phyloP scores from a whole-genome alignment of 345 rosid species.

The Capsella bursapastoris region DNA sequence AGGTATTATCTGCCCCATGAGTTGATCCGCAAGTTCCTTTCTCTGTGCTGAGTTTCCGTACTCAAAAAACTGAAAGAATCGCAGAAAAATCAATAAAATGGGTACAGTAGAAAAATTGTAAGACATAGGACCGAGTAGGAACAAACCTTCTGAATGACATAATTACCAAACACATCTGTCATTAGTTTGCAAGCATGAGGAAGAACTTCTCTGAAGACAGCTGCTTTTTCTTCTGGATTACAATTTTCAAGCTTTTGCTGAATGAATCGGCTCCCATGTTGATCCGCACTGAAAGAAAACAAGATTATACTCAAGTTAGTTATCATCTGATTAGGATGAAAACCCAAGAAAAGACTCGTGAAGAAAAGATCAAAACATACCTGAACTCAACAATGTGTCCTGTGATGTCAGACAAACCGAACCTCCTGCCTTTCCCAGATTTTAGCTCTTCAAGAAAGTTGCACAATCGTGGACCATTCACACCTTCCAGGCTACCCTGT shows the following conservation, averaged over 20 bases:
- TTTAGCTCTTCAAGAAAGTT: slow-evolving; percentile 69
- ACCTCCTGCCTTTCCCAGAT: slow-evolving; percentile 66
- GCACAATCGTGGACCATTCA: slow-evolving; percentile 47
- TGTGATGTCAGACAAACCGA: slow-evolving; percentile 63
- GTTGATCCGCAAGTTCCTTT: slow-evolving; percentile 66
- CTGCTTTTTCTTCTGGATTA: slow-evolving; percentile 59
- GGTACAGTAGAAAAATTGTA: background rate
- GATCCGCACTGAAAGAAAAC: slow-evolving; percentile 65
- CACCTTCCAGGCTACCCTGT: slow-evolving; percentile 52
- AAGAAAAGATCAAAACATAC: slow-evolving; percentile 46
- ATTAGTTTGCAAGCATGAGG: slow-evolving; percentile 66
- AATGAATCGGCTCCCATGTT: slow-evolving; percentile 79
- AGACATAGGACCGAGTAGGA: background rate
- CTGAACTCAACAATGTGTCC: slow-evolving; percentile 72
- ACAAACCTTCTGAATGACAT: slow-evolving; percentile 75
- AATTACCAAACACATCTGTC: slow-evolving; percentile 83
- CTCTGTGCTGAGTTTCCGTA: slow-evolving; percentile 63
- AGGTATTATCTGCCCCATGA: slow-evolving; percentile 63
- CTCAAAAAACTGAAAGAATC: slow-evolving; percentile 60
- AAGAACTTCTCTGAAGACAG: slow-evolving; percentile 69
- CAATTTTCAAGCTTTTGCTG: slow-evolving; percentile 77
- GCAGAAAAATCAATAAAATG: slow-evolving; percentile 14
- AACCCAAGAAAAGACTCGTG: slow-evolving; percentile 11
- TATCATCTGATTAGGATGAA: slow-evolving; percentile 4
- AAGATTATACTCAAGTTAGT: slow-evolving; percentile 26